Evolutionary conservation across 768 basidiomycete species (phyloP), one percentile per base, ranked within the genome.

Genomic region (Fibroporia radiculosa): DNA sequence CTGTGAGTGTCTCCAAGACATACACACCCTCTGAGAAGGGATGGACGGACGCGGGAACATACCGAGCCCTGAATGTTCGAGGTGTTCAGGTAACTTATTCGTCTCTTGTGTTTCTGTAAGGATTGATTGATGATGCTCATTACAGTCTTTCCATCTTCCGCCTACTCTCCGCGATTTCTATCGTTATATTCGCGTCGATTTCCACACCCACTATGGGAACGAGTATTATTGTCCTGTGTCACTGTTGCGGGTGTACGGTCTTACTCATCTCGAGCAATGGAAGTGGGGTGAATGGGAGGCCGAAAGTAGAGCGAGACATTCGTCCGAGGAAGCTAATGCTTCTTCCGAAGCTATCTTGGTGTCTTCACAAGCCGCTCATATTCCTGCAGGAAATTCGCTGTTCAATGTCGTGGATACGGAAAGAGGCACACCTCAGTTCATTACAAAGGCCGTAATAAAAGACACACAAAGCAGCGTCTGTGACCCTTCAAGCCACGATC

Each of bases 211-310:
- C 58, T 98, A 96, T 55, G 89, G 92, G 16, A 85, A 78, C 56
- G 96, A 99, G 63, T 98, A 85, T 66, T 98, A 93, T 61, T 99
- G 96, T 57, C 96, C 96, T 0, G 72, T 98, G 14, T 93, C 89
- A 0, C 76, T 97, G 1, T 73, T 98, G 14, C 82, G 92, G 23
- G 92, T 96, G 1, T 98, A 93, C 50, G 96, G 96, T 4, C 79
- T 95, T 43, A 97, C 93, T 1, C 93, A 98, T 66, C 80, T 98
- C 51, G 93, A 98, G 50, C 80, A 93, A 55, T 98, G 88, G 80
- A 93, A 95, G 55, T 87, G 90, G 84, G 88, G 90, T 39, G 70
- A 70, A 5, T 91, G 87, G 86, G 78, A 85, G 53, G 74, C 70
- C 3, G 83, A 86, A 58, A 84, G 83, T 51, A 69, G 62, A 44